Evolutionary conservation across 768 basidiomycete genomes (phyloP), one percentile per base, ranked within the genome.

Genomic region (Boletus fagicola): DNA sequence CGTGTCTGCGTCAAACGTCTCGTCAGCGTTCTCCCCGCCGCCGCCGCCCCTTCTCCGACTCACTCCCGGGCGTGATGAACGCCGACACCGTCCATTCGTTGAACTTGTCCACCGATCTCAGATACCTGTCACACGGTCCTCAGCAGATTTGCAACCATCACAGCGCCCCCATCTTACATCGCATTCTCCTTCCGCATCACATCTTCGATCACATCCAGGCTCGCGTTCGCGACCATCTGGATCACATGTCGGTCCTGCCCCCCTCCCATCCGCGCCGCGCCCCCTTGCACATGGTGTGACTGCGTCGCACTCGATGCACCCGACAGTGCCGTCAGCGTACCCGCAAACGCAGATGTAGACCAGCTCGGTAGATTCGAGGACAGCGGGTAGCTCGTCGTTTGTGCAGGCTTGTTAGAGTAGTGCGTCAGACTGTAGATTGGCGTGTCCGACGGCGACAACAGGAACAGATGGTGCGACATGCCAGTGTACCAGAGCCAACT

Each of bases 71-170:
- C 0, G 97, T 98, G 20, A 98, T 79, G 75, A 98, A 98, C 31
- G 92, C 94, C 16, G 97, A 98, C 20, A 98, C 87, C 3, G 86
- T 95, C 97, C 97, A 99, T 70, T 98, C 97, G 68, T 98, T 98
- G 76, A 98, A 97, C 76, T 89, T 92, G 80, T 99, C 97, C 57
- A 98, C 86, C 18, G 87, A 84, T 70, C 95, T 96, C 55, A 98
- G 79, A 73, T 98, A 98, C 90, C 97, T 98, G 68, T 40, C 45
- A 51, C 69, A 24, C 69, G 22, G 58, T 56, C 46, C 53, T 69
- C 56, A 65, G 65, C 53, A 36, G 24, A 44, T 20, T n/a, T 10
- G 51, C 39, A 43, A 40, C 54, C 54, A 58, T 56, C 56, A 54
- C 49, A 42, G 16, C 13, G 12, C 16, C 18, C n/a, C 13, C 31